A percentile compares a stretch with the other conserved stretches of the same genome.
These are phyloP conservation scores for Trametes elegans DNA, from an alignment of 768 basidiomycete genomes.

Conservation along the genomic window DNA sequence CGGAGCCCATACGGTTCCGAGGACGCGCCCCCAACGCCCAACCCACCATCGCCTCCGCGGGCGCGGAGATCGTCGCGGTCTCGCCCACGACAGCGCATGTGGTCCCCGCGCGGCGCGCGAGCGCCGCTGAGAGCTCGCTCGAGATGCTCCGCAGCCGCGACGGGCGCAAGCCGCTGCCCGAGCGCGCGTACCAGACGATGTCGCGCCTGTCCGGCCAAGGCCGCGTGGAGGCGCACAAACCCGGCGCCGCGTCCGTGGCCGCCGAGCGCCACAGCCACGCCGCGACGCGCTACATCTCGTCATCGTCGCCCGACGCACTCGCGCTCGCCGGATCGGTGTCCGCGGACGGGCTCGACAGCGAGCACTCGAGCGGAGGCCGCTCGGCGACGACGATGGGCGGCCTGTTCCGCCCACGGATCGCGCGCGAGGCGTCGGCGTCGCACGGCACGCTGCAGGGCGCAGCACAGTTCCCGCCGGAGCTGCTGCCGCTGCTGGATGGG, in stretches of 20 bases:
- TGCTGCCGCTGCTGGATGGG: conserved; percentile 72
- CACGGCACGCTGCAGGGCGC: conserved; percentile 21
- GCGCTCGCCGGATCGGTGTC: not conserved
- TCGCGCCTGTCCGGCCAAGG: conserved; percentile 11
- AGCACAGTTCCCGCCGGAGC: conserved; percentile 52
- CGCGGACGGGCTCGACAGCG: conserved; percentile 25
- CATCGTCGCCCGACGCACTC: conserved; percentile 9
- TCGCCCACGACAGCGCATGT: conserved; percentile 16
- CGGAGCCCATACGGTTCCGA: conserved; percentile 12
- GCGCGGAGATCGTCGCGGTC: conserved; percentile 29
- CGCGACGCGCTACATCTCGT: conserved; percentile 1
- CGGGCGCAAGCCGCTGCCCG: conserved; percentile 25
- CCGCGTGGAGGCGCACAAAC: conserved; percentile 3
- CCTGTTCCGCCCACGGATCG: conserved; percentile 44
- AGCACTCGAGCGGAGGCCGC: conserved; percentile 28
- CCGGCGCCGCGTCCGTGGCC: no score
- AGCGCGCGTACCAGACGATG: conserved; percentile 26
- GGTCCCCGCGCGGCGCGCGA: conserved; percentile 41
- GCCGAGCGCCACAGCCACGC: not conserved
- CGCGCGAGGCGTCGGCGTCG: conserved; percentile 60
- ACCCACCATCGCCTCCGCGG: conserved; percentile 24
- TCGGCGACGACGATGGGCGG: conserved; percentile 29
- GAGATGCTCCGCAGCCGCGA: conserved; percentile 59
- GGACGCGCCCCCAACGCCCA: conserved; percentile 22
- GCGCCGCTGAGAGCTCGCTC: conserved; percentile 67